Evolutionary conservation across 2,329 filamentous ascomycete species (phyloP), one percentile per base, ranked within the genome.

Genomic region (Fusarium continuum): DNA sequence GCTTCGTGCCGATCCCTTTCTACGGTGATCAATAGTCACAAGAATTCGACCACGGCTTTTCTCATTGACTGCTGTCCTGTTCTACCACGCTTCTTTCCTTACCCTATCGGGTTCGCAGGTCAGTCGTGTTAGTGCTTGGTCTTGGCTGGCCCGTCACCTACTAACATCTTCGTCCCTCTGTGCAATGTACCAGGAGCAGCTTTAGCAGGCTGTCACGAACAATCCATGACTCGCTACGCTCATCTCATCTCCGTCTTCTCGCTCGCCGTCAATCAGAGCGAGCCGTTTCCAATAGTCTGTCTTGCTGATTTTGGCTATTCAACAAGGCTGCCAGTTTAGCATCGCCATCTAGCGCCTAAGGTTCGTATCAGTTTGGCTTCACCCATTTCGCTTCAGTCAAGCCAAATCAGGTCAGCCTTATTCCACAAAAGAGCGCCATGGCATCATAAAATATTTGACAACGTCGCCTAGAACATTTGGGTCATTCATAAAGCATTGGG

Each of bases 191-290:
- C 55, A 50, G 46, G 40, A 49, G 39, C 44, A n/a, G n/a, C n/a
- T n/a, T 40, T 61, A 55, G 40, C 25, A 65, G 55, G 39, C 49
- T 65, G 61, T 54, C 62, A 63, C 46, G 47, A 55, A 55, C 34
- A 36, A 53, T 61, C 16, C 56, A 67, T 67, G 64, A 67, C 64
- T 67, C 64, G 64, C 44, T 52, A 49, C 32, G 23, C 34, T 59
- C 60, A 67, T 55, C 55, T 60, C 56, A 60, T 67, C 65, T 67
- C 64, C 64, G 55, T 67, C 39, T 50, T 31, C 44, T 54, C 55
- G 44, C 46, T 53, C 40, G 41, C 38, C 55, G 38, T 50, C 35
- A 39, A 36, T 62, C 51, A 56, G 28, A 36, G 28, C 36, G 48
- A 46, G 29, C 62, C 43, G 43, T 52, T 54, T 45, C 41, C 61